Conservation (phyloP, 257 asterid species). For the Penstemon davidsonii region DNA sequence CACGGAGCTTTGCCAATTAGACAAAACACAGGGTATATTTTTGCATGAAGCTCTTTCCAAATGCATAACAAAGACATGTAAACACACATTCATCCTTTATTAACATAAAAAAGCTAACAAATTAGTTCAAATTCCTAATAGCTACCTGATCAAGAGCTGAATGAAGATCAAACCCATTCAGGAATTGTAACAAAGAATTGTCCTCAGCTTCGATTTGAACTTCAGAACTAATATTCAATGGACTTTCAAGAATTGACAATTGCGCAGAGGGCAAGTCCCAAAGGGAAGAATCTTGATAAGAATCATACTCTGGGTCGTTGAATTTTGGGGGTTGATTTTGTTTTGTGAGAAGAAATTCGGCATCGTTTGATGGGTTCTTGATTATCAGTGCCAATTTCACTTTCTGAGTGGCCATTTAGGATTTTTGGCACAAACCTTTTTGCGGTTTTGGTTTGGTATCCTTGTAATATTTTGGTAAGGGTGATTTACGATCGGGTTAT, state of each 20-base stretch:
- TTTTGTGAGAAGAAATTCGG: conserved; percentile 56
- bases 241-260: conserved; percentile 33
- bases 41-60: conserved; percentile 6
- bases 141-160: conserved; percentile 63
- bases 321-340: conserved; percentile 76
- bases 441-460: too few relatives aligned
- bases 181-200: conserved; percentile 31
- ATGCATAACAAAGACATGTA: conserved; percentile 1
- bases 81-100: background rate
- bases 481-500: too few relatives aligned
- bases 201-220: conserved; percentile 41
- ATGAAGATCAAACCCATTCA: conserved; percentile 53
- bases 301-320: conserved; percentile 77
- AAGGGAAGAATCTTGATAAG: conserved; percentile 68
- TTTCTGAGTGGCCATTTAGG: conserved; percentile 45
- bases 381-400: conserved; percentile 60
- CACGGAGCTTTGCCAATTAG: too few relatives aligned
- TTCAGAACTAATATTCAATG: conserved; percentile 12
- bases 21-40: too few relatives aligned
- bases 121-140: background rate
- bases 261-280: conserved; percentile 86
- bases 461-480: too few relatives aligned
- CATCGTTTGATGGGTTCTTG: conserved; percentile 50
- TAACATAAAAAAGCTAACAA: background rate
- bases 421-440: background rate